phyloP scores from a whole-genome alignment of 192 early-diverging fungal species.

The Linderina pennispora region DNA sequence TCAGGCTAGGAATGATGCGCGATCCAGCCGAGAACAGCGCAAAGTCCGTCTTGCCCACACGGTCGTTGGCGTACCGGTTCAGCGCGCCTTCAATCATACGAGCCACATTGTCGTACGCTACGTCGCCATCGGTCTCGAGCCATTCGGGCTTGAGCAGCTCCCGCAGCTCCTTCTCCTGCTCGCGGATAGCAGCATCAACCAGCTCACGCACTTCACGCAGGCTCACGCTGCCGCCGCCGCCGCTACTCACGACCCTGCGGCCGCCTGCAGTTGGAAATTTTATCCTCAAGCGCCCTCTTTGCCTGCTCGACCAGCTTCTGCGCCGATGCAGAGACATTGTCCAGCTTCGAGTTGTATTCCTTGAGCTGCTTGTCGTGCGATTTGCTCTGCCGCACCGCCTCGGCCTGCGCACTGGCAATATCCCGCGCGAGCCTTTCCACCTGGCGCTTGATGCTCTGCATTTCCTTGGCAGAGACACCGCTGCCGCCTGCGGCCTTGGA shows the following conservation, averaged over 20 bases:
- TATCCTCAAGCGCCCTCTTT: neutral
- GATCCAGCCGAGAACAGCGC: slow-evolving; percentile 60
- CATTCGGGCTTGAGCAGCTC: slow-evolving; percentile 33
- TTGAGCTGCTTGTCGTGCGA: neutral
- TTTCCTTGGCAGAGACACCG: slow-evolving; percentile 18
- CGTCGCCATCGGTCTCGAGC: slow-evolving; percentile 35
- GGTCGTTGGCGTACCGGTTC: slow-evolving; percentile 50
- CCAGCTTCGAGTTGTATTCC: neutral
- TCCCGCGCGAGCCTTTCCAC: slow-evolving; percentile 24
- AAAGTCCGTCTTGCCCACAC: slow-evolving; percentile 60
- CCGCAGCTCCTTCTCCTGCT: slow-evolving; percentile 26
- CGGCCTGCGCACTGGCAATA: neutral
- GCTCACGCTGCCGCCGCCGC: slow-evolving; percentile 6
- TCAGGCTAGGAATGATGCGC: slow-evolving; percentile 54
- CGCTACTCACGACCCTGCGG: too few species aligned
- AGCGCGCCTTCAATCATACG: slow-evolving; percentile 56
- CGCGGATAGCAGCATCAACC: slow-evolving; percentile 27
- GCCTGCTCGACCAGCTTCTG: neutral
- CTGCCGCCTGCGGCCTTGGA: slow-evolving; percentile 9
- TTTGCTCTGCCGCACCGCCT: neutral
- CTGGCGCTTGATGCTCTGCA: slow-evolving; percentile 17
- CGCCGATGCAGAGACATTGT: neutral
- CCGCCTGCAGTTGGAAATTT: slow-evolving; percentile 5
- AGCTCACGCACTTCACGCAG: slow-evolving; percentile 30
- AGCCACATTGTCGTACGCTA: slow-evolving; percentile 34